phyloP scores from a whole-genome alignment of 169 alveolate species.

The Theileria equi region DNA sequence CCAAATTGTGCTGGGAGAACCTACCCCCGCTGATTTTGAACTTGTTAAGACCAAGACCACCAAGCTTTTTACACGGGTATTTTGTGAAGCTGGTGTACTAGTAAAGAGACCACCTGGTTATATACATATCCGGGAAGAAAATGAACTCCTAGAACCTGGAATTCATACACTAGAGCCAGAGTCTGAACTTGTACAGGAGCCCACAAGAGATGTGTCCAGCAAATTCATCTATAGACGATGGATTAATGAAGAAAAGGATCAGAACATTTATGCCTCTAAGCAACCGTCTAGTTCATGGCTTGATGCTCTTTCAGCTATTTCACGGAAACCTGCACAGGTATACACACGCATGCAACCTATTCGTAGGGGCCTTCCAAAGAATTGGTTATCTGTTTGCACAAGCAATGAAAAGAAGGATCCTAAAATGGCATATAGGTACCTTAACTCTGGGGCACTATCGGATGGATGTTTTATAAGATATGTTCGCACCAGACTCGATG shows the following conservation, averaged over 20 bases:
- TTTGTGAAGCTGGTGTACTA: constrained; percentile 50
- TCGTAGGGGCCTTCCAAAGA: not conserved
- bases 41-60: constrained; percentile 8
- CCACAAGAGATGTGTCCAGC: not conserved
- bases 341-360: not conserved
- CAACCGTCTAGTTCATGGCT: constrained; percentile 14
- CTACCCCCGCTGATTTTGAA: constrained; percentile 32
- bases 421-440: constrained; percentile 18
- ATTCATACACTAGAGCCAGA: not conserved
- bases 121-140: not conserved
- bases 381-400: constrained; percentile 4
- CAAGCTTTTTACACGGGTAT: constrained; percentile 25
- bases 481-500: not conserved
- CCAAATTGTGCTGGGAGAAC: constrained; percentile 43
- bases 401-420: constrained; percentile 5
- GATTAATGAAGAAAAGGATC: not conserved
- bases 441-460: constrained; percentile 13
- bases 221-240: constrained; percentile 5
- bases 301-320: not conserved
- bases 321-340: not conserved
- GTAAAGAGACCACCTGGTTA: constrained; percentile 24
- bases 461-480: not conserved
- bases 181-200: not conserved
- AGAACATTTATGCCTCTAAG: not conserved
- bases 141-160: not conserved